Evolutionary conservation across 768 basidiomycete genomes (phyloP).

Genomic region (Pulveroboletus sp.): DNA sequence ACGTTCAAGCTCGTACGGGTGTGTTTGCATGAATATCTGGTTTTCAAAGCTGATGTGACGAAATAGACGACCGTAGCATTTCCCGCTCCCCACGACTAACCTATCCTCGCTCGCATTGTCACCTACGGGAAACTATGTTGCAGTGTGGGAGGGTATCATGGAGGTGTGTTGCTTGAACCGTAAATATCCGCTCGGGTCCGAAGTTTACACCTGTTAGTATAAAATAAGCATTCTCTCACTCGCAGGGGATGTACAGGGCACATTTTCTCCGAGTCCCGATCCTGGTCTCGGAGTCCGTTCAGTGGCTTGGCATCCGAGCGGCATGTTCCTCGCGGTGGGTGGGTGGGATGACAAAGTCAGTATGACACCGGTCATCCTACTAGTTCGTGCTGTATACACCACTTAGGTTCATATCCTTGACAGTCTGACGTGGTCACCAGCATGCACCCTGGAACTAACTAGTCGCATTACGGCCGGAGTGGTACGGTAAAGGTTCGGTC

Average conservation of each 20-base stretch:
- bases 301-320: slow-evolving; percentile 83
- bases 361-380: neutral
- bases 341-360: slow-evolving; percentile 88
- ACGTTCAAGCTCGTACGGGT: slow-evolving; percentile 72
- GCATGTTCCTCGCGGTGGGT: slow-evolving; percentile 72
- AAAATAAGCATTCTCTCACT: slow-evolving; percentile 69
- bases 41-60: slow-evolving; percentile 18
- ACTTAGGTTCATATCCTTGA: slow-evolving; percentile 70
- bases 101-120: slow-evolving; percentile 70
- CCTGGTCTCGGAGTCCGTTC: slow-evolving; percentile 79
- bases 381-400: neutral
- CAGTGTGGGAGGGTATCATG: slow-evolving; percentile 81
- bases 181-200: neutral
- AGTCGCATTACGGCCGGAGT: slow-evolving; percentile 50
- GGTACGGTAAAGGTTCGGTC: slow-evolving; percentile 39
- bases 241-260: slow-evolving; percentile 56
- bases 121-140: slow-evolving; percentile 69
- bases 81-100: slow-evolving; percentile 70
- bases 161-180: slow-evolving; percentile 48
- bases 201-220: slow-evolving; percentile 45
- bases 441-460: slow-evolving; percentile 58
- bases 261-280: slow-evolving; percentile 69
- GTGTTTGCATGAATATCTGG: slow-evolving; percentile 3
- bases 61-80: slow-evolving; percentile 54
- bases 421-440: slow-evolving; percentile 67